Base-by-base conservation (phyloP, 2,329 filamentous ascomycete genomes). In the Aspergillus candidus region DNA sequence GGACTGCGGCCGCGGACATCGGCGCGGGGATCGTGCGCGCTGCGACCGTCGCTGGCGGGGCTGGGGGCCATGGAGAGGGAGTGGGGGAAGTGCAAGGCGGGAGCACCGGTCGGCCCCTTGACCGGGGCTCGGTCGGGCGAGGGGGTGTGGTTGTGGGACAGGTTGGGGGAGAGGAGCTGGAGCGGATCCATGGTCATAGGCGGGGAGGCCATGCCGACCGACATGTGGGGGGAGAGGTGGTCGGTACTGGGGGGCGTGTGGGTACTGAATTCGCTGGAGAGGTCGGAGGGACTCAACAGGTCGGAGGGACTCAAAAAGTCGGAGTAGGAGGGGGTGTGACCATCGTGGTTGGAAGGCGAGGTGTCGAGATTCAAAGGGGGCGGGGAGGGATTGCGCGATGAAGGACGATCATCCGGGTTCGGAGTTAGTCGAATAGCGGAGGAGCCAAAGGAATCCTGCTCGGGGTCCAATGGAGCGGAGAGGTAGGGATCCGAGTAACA, bases 401-500 rank as follows among this genome's bases (percentile, higher is more conserved):
- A 46, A 37, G 43, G 41, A 35, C 50, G 44, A 22, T 54, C 50
- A 30, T 53, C 57, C 11, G 51, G 51, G 38, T 50, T 51, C 1
- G 62, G 59, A 4, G 62, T 65, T 27, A 63, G 40, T 31, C 60
- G 56, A 48, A 68, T 57, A 11, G 57, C 59, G 22, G 57, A 50
- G n/a, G 60, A 57, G 34, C 57, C 54, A 37, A 69, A 63, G 27
- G 60, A 58, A 11, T 57, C 53, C 51, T 70, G 66, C 31, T 72
- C 68, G 3, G 57, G 63, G 44, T 65, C 63, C 8, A 62, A 61
- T 6, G 64, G 58, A 8, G 63, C 58, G 11, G 65, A 63, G 6
- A 71, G 61, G 50, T 68, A 70, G 15, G 65, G 62, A 40, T 70
- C 67, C 39, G 58, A 58, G 42, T 58, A 55, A 35, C 54, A 59